Base-by-base conservation (phyloP, 2,329 filamentous ascomycete genomes). In the Pseudonectria foliicola region DNA sequence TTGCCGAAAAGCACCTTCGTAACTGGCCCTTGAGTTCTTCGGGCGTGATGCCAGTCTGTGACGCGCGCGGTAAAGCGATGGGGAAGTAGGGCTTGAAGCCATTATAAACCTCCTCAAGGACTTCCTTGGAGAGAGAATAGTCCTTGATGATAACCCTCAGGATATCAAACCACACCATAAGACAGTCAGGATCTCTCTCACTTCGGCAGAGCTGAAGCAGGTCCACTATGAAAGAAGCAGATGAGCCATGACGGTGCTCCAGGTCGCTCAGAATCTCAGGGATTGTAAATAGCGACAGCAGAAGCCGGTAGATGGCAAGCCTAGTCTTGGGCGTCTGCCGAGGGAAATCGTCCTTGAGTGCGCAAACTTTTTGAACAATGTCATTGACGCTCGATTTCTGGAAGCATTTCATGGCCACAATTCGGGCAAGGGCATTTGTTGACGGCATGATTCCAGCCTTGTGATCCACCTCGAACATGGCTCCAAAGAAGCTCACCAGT, bases 71-170 rank as follows among this genome's bases (percentile, higher is more conserved):
- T 28, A 79, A 56, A 0, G 73, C 75, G 36, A 79, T 78, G 12
- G 75, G 75, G 42, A 77, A 79, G 50, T 78, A 79, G 21, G 70
- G 70, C 11, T 75, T 76, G 53, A 75, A 77, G 1, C 66, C 57
- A 35, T 66, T 67, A 51, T 76, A 78, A 3, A 73, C 61, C 36
- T 70, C 66, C 23, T 67, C 64, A 7, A 66, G 58, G 3, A 73
- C 57, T 7, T 70, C 67, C 4, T 62, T 42, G 0, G 70, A 64
- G 1, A 66, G 59, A 0, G 60, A 57, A 33, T 70, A 75, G 11
- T 63, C 59, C 3, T 59, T 52, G 7, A 75, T 52, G 21, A 77
- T 66, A 3, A 51, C 48, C 33, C 56, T 55, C 14, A 76, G 43
- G 16, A 70, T 69, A 18, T 62, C 63, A 45, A 79, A 78, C 75